Conservation (phyloP, 345 rosid genomes). For the Euphorbia peplus region DNA sequence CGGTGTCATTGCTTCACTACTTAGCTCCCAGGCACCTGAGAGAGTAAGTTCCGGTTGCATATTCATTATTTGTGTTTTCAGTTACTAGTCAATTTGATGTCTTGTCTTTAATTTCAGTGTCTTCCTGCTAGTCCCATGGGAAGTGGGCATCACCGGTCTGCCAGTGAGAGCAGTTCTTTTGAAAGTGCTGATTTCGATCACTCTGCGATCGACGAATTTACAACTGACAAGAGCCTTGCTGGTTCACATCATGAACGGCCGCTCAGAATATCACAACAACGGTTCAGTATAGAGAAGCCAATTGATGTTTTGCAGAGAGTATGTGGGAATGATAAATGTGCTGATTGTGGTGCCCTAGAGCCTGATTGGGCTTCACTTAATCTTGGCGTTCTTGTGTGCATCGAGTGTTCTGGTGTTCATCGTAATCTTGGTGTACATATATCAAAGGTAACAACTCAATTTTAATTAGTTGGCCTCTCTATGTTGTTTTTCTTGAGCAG, state of each 20-base stretch:
- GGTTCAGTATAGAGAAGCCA: conserved; percentile 80
- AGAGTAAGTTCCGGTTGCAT: conserved; percentile 47
- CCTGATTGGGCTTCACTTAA: conserved; percentile 99
- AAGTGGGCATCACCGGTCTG: conserved; percentile 88
- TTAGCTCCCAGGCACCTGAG: conserved; percentile 93
- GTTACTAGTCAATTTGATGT: conserved; percentile 17
- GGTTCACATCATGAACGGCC: conserved; percentile 58
- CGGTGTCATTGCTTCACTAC: conserved; percentile 96
- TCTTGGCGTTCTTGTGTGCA: conserved; percentile 95
- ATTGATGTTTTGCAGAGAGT: conserved; percentile 74
- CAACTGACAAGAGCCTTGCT: conserved; percentile 61
- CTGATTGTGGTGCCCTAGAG: conserved; percentile 97
- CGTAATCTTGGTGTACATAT: conserved; percentile 98
- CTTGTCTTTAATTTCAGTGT: conserved; percentile 52
- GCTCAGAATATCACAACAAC: conserved; percentile 66
- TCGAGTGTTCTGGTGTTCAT: conserved; percentile 98
- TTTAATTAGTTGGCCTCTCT: conserved; percentile 10
- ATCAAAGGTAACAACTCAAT: conserved; percentile 61
- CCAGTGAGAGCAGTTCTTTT: conserved; percentile 96
- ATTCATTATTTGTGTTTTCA: conserved; percentile 7
- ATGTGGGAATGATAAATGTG: conserved; percentile 91
- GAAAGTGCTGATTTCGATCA: conserved; percentile 94
- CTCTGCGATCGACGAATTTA: conserved; percentile 65
- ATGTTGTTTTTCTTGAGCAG: neutral
- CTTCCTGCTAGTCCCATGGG: conserved; percentile 76